These are phyloP conservation scores for Lepiota venenata DNA, from an alignment of 768 basidiomycete species.

Conservation along the genomic window DNA sequence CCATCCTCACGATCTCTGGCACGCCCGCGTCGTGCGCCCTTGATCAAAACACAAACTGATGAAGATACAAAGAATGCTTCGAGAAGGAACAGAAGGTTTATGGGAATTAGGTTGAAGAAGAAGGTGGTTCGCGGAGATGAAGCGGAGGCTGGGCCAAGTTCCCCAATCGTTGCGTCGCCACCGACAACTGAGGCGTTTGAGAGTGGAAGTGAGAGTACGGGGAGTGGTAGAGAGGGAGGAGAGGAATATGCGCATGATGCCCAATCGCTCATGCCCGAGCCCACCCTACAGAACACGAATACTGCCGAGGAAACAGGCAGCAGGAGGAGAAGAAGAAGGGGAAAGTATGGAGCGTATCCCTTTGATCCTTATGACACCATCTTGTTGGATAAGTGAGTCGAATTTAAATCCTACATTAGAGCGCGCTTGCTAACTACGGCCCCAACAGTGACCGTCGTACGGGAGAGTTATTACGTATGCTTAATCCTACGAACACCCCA, in stretches of 20 bases:
- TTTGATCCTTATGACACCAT: conserved; percentile 47
- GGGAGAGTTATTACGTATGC: conserved; percentile 46
- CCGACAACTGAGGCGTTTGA: background rate
- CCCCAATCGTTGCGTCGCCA: background rate
- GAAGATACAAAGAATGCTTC: background rate
- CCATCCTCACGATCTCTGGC: conserved; percentile 13
- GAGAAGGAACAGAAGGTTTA: conserved; percentile 17
- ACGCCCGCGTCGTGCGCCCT: conserved; percentile 3
- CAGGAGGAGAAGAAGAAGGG: background rate
- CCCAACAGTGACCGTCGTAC: conserved; percentile 54
- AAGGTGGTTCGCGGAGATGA: conserved; percentile 14
- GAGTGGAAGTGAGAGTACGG: background rate
- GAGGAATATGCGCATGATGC: background rate
- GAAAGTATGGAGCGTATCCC: conserved; percentile 15
- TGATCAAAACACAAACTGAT: background rate
- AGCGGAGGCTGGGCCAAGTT: background rate
- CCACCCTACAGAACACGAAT: background rate
- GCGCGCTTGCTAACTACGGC: no score
- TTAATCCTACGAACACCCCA: conserved; percentile 51
- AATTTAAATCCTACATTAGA: no score
- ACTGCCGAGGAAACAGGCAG: background rate
- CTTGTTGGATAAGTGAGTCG: conserved; percentile 52
- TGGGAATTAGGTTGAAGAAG: conserved; percentile 21
- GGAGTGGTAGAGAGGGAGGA: background rate
- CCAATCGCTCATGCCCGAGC: background rate